Conservation (phyloP, 2,329 filamentous ascomycete genomes). For the Pseudophaeomoniella oleicola region DNA sequence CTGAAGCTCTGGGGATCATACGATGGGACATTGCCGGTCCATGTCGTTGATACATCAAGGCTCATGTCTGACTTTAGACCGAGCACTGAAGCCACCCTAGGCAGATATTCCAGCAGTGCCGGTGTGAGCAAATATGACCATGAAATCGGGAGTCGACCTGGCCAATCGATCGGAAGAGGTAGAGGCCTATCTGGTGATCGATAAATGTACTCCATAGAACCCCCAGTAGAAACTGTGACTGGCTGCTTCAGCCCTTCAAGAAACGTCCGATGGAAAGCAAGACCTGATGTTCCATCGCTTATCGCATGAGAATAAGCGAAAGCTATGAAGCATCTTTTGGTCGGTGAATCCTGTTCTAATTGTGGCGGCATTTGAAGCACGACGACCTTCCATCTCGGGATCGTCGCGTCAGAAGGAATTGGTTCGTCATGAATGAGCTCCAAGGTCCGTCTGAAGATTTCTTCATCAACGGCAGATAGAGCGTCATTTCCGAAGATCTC, state of each 20-base stretch:
- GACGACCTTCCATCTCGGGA: constrained; percentile 30
- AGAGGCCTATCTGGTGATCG: constrained; percentile 11
- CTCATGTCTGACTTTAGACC: constrained; percentile 17
- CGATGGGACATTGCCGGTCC: constrained; percentile 16
- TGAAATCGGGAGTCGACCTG: constrained; percentile 25
- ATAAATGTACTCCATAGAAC: background rate
- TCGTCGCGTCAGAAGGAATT: constrained; percentile 15
- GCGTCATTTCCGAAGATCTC: constrained; percentile 11
- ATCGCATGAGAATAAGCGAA: constrained; percentile 30
- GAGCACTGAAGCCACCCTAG: constrained; percentile 17
- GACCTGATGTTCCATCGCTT: constrained; percentile 28
- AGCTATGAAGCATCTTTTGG: constrained; percentile 17
- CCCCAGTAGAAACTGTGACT: constrained; percentile 2
- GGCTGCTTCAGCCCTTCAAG: constrained; percentile 10
- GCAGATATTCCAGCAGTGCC: constrained; percentile 22
- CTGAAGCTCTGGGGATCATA: constrained; percentile 13
- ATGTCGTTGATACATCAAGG: constrained; percentile 17
- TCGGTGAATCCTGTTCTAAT: background rate
- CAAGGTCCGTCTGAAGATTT: constrained; percentile 1
- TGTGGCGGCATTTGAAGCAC: constrained; percentile 15
- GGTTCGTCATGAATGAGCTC: constrained; percentile 1
- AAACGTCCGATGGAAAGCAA: constrained; percentile 28
- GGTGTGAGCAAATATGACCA: constrained; percentile 29
- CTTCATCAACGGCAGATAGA: constrained; percentile 8
- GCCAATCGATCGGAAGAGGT: constrained; percentile 23